These are phyloP conservation scores for Diplogelasinospora grovesii DNA, from an alignment of 495 filamentous ascomycete species.

Conservation along the genomic window DNA sequence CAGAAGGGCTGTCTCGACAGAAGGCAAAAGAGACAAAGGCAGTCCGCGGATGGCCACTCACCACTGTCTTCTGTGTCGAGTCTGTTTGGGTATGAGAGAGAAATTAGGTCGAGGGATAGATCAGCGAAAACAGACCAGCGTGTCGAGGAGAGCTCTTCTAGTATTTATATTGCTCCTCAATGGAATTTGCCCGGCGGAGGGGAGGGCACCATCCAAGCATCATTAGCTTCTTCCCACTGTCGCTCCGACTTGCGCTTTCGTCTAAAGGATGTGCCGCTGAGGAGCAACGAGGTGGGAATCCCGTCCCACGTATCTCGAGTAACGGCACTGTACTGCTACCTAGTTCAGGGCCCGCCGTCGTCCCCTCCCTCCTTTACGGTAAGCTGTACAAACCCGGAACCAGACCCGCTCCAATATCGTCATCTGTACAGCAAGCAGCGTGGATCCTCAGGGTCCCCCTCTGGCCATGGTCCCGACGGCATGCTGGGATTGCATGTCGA, in stretches of 20 bases:
- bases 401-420: conserved; percentile 23
- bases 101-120: conserved; percentile 6
- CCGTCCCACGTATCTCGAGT: conserved; percentile 21
- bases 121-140: conserved; percentile 12
- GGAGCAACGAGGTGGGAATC: conserved; percentile 18
- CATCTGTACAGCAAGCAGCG: too few species aligned
- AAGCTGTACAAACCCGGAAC: too few species aligned
- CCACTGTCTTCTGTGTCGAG: neutral
- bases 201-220: conserved; percentile 11
- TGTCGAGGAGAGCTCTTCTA: conserved; percentile 9
- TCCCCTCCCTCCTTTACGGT: conserved; percentile 8
- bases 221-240: conserved; percentile 8
- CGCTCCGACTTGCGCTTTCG: conserved; percentile 20
- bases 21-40: neutral
- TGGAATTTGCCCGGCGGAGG: conserved; percentile 7
- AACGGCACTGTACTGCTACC: too few species aligned
- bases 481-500: conserved; percentile 13
- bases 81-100: neutral
- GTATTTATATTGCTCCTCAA: conserved; percentile 23
- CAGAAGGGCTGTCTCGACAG: neutral
- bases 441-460: conserved; percentile 7
- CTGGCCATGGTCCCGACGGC: conserved; percentile 7
- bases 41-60: neutral
- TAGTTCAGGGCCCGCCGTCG: conserved; percentile 1
- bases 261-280: conserved; percentile 21